A percentile compares a stretch with the other conserved stretches of the same genome.
phyloP scores from a whole-genome alignment of 73 alveolate species.

The Durusdinium trenchii region DNA sequence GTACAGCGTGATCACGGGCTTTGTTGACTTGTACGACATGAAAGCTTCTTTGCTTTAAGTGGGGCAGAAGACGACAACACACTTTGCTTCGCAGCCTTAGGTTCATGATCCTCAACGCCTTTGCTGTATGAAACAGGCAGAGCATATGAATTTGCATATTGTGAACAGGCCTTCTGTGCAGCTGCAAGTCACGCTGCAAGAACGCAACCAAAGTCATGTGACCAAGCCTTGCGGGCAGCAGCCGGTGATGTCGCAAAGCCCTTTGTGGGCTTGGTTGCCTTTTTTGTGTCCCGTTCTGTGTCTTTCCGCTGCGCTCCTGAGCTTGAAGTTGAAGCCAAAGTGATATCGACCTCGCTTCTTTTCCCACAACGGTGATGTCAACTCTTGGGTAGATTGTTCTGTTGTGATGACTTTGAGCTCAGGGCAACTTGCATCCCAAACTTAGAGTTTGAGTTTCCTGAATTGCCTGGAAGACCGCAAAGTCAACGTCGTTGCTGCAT shows the following conservation, averaged over 20 bases:
- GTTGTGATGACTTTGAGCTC: too few relatives aligned
- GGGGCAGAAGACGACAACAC: conserved; percentile 12
- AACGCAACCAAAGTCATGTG: background rate
- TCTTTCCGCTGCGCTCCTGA: conserved; percentile 21
- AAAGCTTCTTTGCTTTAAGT: background rate
- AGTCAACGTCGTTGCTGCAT: conserved; percentile 1
- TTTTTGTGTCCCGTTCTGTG: background rate
- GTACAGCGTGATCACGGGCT: conserved; percentile 8
- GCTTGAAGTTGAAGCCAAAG: conserved; percentile 26
- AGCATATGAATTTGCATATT: conserved; percentile 2
- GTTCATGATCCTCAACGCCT: conserved; percentile 7
- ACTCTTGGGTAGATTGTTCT: too few relatives aligned
- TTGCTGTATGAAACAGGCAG: background rate
- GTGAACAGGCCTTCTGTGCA: background rate
- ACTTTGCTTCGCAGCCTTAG: conserved; percentile 16
- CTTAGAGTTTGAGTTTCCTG: too few relatives aligned
- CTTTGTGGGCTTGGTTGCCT: background rate
- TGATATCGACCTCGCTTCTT: conserved; percentile 2
- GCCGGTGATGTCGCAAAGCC: background rate
- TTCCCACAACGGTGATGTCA: too few relatives aligned
- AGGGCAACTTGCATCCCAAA: too few relatives aligned
- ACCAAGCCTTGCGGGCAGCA: conserved; percentile 1
- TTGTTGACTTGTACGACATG: background rate
- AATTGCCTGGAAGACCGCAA: too few relatives aligned
- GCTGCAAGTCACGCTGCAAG: conserved; percentile 28